Evolutionary conservation across 2,329 filamentous ascomycete genomes (phyloP), one percentile per base, ranked within the genome.

Genomic region (Gaeumannomyces sp.): DNA sequence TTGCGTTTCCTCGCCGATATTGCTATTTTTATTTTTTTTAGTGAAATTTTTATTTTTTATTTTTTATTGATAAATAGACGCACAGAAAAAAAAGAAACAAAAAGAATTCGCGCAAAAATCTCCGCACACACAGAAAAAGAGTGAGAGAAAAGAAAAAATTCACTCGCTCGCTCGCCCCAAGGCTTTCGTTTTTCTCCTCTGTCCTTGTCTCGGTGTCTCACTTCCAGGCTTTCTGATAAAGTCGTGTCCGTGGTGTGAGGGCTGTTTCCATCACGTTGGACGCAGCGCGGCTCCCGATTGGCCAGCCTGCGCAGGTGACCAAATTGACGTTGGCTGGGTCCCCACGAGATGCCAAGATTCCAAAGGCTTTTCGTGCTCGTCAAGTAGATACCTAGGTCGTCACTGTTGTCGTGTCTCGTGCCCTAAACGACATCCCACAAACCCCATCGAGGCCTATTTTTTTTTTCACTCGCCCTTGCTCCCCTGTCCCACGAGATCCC

Each of bases 231-330:
- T 19, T 10, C 1, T 19, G n/a, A 58, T 25, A 58, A 25, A 45
- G 38, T 45, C 4, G 45, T 53, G n/a, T n/a, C n/a, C 14, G 45
- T 53, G 45, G 22, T 53, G 45, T n/a, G 45, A 53, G 45, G 5
- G 19, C 45, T 10, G 45, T n/a, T 45, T 14, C 45, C 45, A 53
- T 60, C 59, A 60, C 59, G 59, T 60, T 60, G 59, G 59, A 60
- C 59, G 31, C 28, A 38, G 22, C 22, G 31, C 22, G 28, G 59
- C 27, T 19, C 4, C 59, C 31, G 59, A 60, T 60, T 60, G 59
- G 59, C 59, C 14, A 6, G 31, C 22, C 28, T n/a, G 59, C 6
- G 59, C 59, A 60, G 59, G 59, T 60, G 59, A 60, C 59, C 59
- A 35, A 35, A 11, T 31, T 53, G 45, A 53, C 45, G 45, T 53